Evolutionary conservation across 805 yeast species (phyloP), one percentile per base, ranked within the genome.

Genomic region (Kregervanrija pseudodelftensis): DNA sequence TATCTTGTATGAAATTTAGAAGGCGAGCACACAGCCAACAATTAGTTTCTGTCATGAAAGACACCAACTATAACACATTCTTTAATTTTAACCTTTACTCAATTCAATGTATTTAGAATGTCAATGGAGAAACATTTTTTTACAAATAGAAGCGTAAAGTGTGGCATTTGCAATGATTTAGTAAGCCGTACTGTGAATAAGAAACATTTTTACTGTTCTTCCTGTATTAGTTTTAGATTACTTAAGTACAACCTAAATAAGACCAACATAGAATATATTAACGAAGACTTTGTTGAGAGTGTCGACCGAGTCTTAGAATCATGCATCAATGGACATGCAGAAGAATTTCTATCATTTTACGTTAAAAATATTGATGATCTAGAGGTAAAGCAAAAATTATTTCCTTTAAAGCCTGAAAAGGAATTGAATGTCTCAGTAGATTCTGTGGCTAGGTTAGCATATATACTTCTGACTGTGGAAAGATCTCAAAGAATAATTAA

Each of bases 391-490:
- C 11, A 32, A 4, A 22, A 22, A 22, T 22, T 22, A 22, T 22
- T 22, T 22, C 28, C 28, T 22, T 8, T 22, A 22, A 22, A 22
- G 8, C 7, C 28, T 22, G 28, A 22, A 8, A 11, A 33, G 13
- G 46, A 14, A 3, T 36, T 39, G 9, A 43, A 40, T n/a, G 43
- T 43, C 9, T 56, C 63, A 2, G 30, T 43, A 5, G 58, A 51
- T 9, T 50, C 65, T 1, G 50, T 56, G 7, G 61, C 64, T 1
- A 50, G 59, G 38, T 44, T 65, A 39, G 59, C 67, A 1, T 59
- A 59, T 39, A 59, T 61, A 56, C 46, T 65, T 11, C 39, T 64
- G 39, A 58, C 52, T 36, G 61, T 64, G 28, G 65, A 61, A 37
- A 48, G 53, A 4, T 14, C 55, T 5, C 54, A 53, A 34, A 45